Evolutionary conservation across 225 moss, liverwort and hornwort genomes (phyloP).

Genomic region (Ulota crispa): DNA sequence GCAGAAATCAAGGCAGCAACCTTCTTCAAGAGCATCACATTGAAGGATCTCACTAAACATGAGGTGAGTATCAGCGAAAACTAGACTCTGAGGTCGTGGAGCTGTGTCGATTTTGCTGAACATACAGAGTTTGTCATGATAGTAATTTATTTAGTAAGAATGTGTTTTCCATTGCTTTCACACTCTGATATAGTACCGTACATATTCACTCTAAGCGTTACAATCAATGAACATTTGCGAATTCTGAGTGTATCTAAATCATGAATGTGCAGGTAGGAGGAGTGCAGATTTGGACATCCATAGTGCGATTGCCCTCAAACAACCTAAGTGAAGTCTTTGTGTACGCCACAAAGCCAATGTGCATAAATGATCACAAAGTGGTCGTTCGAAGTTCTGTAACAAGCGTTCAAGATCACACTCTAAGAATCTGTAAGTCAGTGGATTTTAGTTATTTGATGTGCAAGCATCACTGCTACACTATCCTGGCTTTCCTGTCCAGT

Average conservation of each 20-base stretch:
- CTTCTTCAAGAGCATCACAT: neutral
- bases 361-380: neutral
- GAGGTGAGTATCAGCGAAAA: conserved; percentile 6
- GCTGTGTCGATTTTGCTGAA: neutral
- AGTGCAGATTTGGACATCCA: conserved; percentile 25
- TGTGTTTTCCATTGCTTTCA: neutral
- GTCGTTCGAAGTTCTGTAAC: neutral
- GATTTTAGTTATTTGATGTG: too few species aligned
- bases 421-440: conserved; percentile 5
- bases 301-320: conserved; percentile 13
- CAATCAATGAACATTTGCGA: neutral
- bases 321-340: conserved; percentile 13
- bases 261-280: neutral
- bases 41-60: conserved; percentile 7
- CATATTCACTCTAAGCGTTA: neutral
- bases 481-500: neutral
- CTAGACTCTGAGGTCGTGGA: neutral
- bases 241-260: neutral
- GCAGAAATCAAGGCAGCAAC: conserved; percentile 26
- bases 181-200: neutral
- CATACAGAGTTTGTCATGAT: neutral
- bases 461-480: neutral
- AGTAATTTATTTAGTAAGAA: neutral
- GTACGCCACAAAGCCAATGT: conserved; percentile 7
- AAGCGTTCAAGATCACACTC: conserved; percentile 22